Percentiles rank a stretch among this genome's conserved stretches.
These are phyloP conservation scores for Actinomucor elegans DNA, from an alignment of 371 early-diverging fungal species.

Conservation along the genomic window DNA sequence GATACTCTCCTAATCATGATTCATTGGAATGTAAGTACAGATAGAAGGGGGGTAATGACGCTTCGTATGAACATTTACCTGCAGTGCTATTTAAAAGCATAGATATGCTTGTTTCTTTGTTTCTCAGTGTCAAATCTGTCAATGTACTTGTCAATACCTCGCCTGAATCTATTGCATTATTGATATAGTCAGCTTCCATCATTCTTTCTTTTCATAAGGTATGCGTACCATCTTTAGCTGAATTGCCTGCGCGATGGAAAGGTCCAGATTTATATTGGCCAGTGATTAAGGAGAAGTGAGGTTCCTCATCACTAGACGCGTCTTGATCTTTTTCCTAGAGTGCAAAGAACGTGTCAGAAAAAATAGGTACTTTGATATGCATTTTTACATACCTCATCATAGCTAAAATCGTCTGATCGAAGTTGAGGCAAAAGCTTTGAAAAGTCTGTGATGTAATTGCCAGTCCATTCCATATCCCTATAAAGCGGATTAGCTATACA, in stretches of 20 bases:
- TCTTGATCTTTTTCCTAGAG: conserved; percentile 42
- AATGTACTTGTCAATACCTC: conserved; percentile 37
- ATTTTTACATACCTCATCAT: conserved; percentile 33
- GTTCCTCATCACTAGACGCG: conserved; percentile 67
- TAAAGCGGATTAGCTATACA: conserved; percentile 4
- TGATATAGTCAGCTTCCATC: no score
- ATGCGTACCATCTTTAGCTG: conserved; percentile 25
- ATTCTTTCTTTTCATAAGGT: no score
- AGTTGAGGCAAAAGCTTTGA: conserved; percentile 56
- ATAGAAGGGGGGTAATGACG: background rate
- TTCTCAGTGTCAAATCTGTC: conserved; percentile 59
- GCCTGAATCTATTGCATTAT: conserved; percentile 15
- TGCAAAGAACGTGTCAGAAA: background rate
- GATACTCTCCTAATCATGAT: conserved; percentile 54
- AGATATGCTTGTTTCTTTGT: conserved; percentile 62
- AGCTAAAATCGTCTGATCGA: conserved; percentile 40
- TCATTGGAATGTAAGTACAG: background rate
- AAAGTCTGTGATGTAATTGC: conserved; percentile 76
- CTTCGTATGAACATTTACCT: conserved; percentile 33
- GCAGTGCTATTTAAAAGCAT: conserved; percentile 76
- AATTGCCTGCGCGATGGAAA: conserved; percentile 34
- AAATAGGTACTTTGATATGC: background rate
- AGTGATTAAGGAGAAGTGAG: conserved; percentile 89
- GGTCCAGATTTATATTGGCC: conserved; percentile 69
- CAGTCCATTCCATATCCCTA: conserved; percentile 71